These are phyloP conservation scores for Wickerhamiella azymoides DNA, from an alignment of 805 yeast species.

Conservation along the genomic window DNA sequence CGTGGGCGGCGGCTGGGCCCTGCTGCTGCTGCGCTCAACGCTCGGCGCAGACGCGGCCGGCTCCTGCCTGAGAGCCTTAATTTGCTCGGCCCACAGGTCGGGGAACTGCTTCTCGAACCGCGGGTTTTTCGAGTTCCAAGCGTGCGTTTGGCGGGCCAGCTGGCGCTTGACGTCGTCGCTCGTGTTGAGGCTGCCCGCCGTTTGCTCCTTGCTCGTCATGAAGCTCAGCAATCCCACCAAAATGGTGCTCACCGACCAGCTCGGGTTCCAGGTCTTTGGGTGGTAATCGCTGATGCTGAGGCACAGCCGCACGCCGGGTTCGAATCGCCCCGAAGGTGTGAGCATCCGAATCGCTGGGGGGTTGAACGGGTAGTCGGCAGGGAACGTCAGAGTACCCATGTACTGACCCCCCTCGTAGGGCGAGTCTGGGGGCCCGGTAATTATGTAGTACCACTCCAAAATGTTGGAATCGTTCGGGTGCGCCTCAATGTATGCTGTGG, in stretches of 20 bases:
- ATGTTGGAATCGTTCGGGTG: constrained; percentile 80
- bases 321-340: constrained; percentile 82
- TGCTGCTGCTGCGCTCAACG: background rate
- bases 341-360: constrained; percentile 85
- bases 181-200: constrained; percentile 63
- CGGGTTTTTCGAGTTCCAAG: constrained; percentile 37
- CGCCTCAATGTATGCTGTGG: constrained; percentile 75
- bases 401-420: constrained; percentile 35
- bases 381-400: constrained; percentile 51
- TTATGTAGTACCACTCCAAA: constrained; percentile 84
- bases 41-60: too few species aligned
- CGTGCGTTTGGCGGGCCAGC: constrained; percentile 43
- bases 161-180: constrained; percentile 41
- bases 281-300: constrained; percentile 81
- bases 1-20: background rate
- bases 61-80: too few species aligned
- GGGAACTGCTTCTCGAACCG: constrained; percentile 55
- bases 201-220: constrained; percentile 71
- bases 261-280: constrained; percentile 87
- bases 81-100: constrained; percentile 31
- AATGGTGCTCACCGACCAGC: constrained; percentile 85
- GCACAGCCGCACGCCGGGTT: constrained; percentile 64
- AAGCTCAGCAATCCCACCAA: constrained; percentile 71
- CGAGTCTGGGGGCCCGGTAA: constrained; percentile 83
- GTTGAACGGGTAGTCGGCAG: constrained; percentile 76